phyloP scores from a whole-genome alignment of 139 green algal genomes.

The Medakamo hakoo region DNA sequence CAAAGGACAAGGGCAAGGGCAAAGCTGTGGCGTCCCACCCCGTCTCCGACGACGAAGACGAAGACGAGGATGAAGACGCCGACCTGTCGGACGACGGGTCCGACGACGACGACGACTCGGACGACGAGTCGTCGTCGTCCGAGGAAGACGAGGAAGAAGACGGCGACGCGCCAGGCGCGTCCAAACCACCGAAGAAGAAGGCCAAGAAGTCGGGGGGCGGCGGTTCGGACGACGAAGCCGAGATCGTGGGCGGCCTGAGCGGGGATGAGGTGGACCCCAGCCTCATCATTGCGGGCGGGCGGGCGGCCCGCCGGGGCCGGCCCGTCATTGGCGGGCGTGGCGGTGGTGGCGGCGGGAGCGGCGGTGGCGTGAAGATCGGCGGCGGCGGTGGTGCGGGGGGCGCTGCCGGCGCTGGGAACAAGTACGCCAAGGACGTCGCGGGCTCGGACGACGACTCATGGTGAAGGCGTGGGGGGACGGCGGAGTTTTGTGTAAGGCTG shows the following conservation, averaged over 20 bases:
- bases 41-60: not conserved
- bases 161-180: not conserved
- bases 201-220: too few species aligned
- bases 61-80: not conserved
- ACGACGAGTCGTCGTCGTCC: not conserved
- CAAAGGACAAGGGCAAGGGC: not conserved
- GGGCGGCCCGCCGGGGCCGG: constrained; percentile 9
- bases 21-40: not conserved
- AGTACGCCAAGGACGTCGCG: not conserved
- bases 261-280: constrained; percentile 22
- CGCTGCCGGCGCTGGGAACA: not conserved
- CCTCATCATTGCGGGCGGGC: constrained; percentile 14
- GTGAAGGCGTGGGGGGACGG: not conserved
- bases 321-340: not conserved
- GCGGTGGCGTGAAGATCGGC: too few species aligned
- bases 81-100: not conserved
- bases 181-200: not conserved
- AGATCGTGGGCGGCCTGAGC: not conserved
- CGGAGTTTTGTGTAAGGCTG: not conserved
- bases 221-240: not conserved
- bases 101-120: not conserved
- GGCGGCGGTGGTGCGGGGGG: too few species aligned
- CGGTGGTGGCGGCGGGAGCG: too few species aligned
- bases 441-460: not conserved
- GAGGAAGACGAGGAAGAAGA: not conserved